Percentiles rank a stretch among this genome's conserved stretches.
Conservation (phyloP, 2,329 filamentous ascomycete genomes). For the Fusarium luffae region DNA sequence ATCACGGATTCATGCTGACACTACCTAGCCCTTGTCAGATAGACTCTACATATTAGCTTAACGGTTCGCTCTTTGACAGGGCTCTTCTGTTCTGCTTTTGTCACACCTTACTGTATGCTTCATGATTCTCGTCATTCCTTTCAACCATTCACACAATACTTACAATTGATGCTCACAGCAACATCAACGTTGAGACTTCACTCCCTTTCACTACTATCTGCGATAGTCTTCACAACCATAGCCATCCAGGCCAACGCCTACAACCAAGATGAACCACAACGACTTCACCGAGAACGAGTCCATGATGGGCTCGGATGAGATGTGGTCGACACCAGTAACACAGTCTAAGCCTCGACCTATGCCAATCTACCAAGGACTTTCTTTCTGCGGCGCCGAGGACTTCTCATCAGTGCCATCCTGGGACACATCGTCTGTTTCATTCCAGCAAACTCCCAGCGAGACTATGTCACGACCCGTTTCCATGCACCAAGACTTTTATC, state of each 20-base stretch:
- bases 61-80: slow-evolving; percentile 37
- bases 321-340: slow-evolving; percentile 67
- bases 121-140: slow-evolving; percentile 41
- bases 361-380: slow-evolving; percentile 71
- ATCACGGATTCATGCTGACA: slow-evolving; percentile 46
- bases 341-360: slow-evolving; percentile 65
- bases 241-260: slow-evolving; percentile 56
- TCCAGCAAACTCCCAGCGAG: slow-evolving; percentile 63
- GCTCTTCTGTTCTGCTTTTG: slow-evolving; percentile 56
- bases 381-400: slow-evolving; percentile 67
- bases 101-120: slow-evolving; percentile 64
- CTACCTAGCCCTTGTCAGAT: slow-evolving; percentile 43
- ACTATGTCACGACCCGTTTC: slow-evolving; percentile 65
- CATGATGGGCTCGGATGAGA: slow-evolving; percentile 57
- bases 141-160: slow-evolving; percentile 39
- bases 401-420: slow-evolving; percentile 65
- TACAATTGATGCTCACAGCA: slow-evolving; percentile 41
- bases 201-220: slow-evolving; percentile 59
- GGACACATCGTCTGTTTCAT: slow-evolving; percentile 65
- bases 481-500: slow-evolving; percentile 68
- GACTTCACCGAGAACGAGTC: slow-evolving; percentile 63
- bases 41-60: slow-evolving; percentile 42
- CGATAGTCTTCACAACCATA: slow-evolving; percentile 59
- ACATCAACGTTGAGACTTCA: slow-evolving; percentile 56
- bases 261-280: slow-evolving; percentile 59